Percentiles rank a stretch among this genome's conserved stretches.
These are phyloP conservation scores for Pleurotus platypus DNA, from an alignment of 768 basidiomycete species.

Conservation along the genomic window DNA sequence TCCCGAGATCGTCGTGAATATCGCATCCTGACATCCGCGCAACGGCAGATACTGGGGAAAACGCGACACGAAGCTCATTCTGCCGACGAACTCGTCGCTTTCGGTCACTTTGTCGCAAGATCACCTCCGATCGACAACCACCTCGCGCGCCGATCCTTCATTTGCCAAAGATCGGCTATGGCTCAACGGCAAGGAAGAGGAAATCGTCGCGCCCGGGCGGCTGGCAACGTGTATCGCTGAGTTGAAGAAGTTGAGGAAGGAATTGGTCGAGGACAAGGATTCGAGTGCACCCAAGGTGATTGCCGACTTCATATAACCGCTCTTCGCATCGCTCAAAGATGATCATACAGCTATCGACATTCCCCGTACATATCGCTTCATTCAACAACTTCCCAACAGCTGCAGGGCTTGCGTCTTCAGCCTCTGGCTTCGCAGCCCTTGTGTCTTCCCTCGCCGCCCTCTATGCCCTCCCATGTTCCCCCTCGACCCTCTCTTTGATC, in stretches of 20 bases:
- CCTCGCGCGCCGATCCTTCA: conserved; percentile 76
- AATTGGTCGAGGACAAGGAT: conserved; percentile 68
- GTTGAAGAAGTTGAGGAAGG: conserved; percentile 74
- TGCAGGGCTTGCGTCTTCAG: conserved; percentile 95
- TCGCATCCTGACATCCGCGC: not conserved
- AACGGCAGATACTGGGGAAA: conserved; percentile 93
- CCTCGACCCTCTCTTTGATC: conserved; percentile 86
- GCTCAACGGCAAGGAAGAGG: conserved; percentile 92
- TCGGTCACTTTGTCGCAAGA: conserved; percentile 97
- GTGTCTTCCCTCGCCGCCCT: conserved; percentile 85
- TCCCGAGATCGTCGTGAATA: conserved; percentile 1
- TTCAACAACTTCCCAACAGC: conserved; percentile 99
- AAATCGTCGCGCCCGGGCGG: conserved; percentile 78
- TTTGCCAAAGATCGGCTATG: conserved; percentile 82
- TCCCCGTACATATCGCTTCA: conserved; percentile 83
- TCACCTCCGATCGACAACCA: conserved; percentile 90
- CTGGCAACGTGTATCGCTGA: conserved; percentile 83
- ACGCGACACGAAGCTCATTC: conserved; percentile 89
- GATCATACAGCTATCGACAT: conserved; percentile 56
- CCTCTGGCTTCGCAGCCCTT: conserved; percentile 95
- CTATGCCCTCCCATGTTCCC: conserved; percentile 74
- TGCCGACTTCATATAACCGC: not conserved
- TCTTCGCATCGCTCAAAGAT: not conserved
- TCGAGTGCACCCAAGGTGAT: conserved; percentile 63
- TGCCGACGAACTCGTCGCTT: conserved; percentile 95